Evolutionary conservation across 768 basidiomycete species (phyloP).

Genomic region (Grammothele lineata): DNA sequence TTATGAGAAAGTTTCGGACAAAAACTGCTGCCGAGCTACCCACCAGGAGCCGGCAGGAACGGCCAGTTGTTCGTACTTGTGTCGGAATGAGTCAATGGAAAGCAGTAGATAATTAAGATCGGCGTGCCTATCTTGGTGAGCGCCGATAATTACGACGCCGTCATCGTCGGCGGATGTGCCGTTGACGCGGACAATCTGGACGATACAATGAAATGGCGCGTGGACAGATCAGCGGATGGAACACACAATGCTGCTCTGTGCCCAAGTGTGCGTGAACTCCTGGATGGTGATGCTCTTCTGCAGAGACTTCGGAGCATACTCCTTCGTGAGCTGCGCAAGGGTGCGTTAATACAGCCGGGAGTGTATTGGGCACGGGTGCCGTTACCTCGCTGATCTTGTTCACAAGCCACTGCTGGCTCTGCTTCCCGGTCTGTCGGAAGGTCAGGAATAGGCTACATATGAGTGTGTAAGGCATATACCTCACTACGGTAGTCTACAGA

Average conservation of each 20-base stretch:
- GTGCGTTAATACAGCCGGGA: slow-evolving; percentile 4
- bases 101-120: neutral
- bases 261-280: slow-evolving; percentile 81
- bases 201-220: slow-evolving; percentile 6
- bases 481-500: slow-evolving; percentile 67
- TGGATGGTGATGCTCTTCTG: slow-evolving; percentile 54
- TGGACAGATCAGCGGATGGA: neutral
- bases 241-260: slow-evolving; percentile 74
- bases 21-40: neutral
- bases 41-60: slow-evolving; percentile 74
- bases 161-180: slow-evolving; percentile 62
- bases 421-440: slow-evolving; percentile 53
- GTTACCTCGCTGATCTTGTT: slow-evolving; percentile 59
- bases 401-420: slow-evolving; percentile 78
- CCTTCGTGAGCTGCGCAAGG: slow-evolving; percentile 51
- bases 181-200: slow-evolving; percentile 70
- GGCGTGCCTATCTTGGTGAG: slow-evolving; percentile 77
- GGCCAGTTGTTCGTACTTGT: slow-evolving; percentile 73
- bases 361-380: neutral
- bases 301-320: slow-evolving; percentile 56
- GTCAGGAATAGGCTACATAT: too few relatives aligned
- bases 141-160: slow-evolving; percentile 64
- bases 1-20: slow-evolving; percentile 22
- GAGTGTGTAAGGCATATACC: slow-evolving; percentile 32
- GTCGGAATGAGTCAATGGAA: slow-evolving; percentile 4